phyloP scores from a whole-genome alignment of 495 filamentous ascomycete species.

The Trichoderma reesei region DNA sequence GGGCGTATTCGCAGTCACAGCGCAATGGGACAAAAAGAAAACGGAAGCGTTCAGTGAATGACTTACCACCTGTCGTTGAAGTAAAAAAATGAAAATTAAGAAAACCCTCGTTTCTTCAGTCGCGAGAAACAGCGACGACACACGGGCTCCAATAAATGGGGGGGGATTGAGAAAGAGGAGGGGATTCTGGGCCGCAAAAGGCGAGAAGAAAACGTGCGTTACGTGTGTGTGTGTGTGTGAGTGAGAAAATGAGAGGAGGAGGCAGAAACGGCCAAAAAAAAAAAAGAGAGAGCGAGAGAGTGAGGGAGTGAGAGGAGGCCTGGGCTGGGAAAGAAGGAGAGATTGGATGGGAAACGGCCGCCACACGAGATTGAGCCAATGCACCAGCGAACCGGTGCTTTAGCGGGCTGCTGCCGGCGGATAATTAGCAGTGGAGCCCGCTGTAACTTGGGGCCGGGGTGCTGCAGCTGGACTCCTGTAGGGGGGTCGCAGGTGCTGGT shows the following conservation, averaged over 20 bases:
- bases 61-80: conserved; percentile 5
- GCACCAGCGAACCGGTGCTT: background rate
- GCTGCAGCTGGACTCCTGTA: background rate
- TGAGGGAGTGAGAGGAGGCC: background rate
- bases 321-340: background rate
- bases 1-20: background rate
- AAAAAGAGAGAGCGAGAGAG: background rate
- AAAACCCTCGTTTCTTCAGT: background rate
- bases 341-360: no score
- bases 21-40: background rate
- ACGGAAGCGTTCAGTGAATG: background rate
- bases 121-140: conserved; percentile 4
- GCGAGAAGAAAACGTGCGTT: background rate
- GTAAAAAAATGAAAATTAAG: no score
- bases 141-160: background rate
- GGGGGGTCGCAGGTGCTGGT: background rate
- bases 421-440: background rate
- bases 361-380: no score
- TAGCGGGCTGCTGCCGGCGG: background rate
- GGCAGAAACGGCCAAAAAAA: no score
- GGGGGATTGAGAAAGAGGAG: background rate
- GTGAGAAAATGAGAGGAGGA: background rate
- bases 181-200: background rate
- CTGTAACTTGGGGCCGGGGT: background rate
- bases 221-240: conserved; percentile 6